phyloP scores from a whole-genome alignment of 2,329 filamentous ascomycete genomes.

The Dothistroma septosporum region DNA sequence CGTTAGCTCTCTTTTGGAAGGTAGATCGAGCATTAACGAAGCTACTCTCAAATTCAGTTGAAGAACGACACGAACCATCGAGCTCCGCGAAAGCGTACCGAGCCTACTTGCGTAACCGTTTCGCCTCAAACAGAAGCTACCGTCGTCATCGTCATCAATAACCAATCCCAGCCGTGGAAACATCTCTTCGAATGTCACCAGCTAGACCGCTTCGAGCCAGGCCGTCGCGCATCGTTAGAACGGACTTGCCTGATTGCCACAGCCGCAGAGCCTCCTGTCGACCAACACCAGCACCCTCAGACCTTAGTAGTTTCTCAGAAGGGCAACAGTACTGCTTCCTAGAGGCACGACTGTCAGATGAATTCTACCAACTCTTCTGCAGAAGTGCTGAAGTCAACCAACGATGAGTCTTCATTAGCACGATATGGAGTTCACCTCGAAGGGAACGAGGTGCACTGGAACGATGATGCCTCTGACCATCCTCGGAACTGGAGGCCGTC shows the following conservation, averaged over 20 bases:
- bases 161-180: too few species aligned
- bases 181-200: too few species aligned
- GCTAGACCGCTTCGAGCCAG: too few species aligned
- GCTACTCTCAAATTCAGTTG: neutral
- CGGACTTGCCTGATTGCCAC: too few species aligned
- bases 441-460: constrained; percentile 17
- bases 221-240: too few species aligned
- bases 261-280: too few species aligned
- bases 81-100: too few species aligned
- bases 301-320: too few species aligned
- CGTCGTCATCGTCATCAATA: too few species aligned
- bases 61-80: neutral
- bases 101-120: too few species aligned
- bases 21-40: neutral
- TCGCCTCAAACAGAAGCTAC: too few species aligned
- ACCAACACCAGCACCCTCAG: neutral
- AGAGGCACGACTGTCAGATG: neutral
- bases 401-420: neutral
- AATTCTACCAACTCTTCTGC: neutral
- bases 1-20: neutral
- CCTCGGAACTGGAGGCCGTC: constrained; percentile 15
- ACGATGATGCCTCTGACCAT: constrained; percentile 14
- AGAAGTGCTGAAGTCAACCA: neutral
- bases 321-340: neutral
- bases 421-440: constrained; percentile 16